These are phyloP conservation scores for Lecanicillium sp. DNA, from an alignment of 2,329 filamentous ascomycete genomes.

Conservation along the genomic window DNA sequence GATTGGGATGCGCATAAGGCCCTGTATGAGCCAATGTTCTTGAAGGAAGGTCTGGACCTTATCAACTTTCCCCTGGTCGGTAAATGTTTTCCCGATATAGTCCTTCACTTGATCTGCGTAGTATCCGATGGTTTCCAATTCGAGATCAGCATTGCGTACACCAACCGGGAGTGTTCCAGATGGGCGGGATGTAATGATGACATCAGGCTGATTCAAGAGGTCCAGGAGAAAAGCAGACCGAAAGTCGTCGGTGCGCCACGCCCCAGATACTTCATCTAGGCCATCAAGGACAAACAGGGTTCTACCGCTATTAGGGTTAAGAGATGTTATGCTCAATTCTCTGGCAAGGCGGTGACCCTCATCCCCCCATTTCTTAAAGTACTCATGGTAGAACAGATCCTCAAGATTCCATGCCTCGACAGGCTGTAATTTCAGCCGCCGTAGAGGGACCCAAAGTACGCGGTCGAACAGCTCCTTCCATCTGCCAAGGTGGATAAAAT, in stretches of 20 bases:
- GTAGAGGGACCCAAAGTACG: conserved; percentile 30
- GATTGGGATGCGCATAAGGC: conserved; percentile 33
- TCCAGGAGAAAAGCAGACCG: not conserved
- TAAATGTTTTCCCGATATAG: conserved; percentile 24
- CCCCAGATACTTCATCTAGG: conserved; percentile 29
- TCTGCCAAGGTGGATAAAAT: conserved; percentile 18
- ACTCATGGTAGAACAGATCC: conserved; percentile 19
- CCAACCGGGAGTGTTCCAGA: conserved; percentile 10
- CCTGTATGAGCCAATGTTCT: conserved; percentile 21
- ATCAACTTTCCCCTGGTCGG: conserved; percentile 4
- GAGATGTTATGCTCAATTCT: not conserved
- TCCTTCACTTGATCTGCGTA: conserved; percentile 22
- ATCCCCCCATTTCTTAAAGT: conserved; percentile 12
- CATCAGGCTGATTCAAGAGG: conserved; percentile 23
- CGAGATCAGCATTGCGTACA: conserved; percentile 20
- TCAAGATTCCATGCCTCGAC: conserved; percentile 14
- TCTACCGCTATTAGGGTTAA: conserved; percentile 3
- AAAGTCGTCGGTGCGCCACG: conserved; percentile 6
- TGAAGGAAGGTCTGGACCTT: conserved; percentile 19
- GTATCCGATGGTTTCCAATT: conserved; percentile 33
- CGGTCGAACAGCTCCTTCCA: conserved; percentile 22
- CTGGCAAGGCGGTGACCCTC: not conserved
- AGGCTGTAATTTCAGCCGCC: conserved; percentile 19
- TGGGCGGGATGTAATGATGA: conserved; percentile 33
- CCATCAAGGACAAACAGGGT: conserved; percentile 34